Evolutionary conservation across 768 basidiomycete genomes (phyloP).

Genomic region (Amanita molliuscula): DNA sequence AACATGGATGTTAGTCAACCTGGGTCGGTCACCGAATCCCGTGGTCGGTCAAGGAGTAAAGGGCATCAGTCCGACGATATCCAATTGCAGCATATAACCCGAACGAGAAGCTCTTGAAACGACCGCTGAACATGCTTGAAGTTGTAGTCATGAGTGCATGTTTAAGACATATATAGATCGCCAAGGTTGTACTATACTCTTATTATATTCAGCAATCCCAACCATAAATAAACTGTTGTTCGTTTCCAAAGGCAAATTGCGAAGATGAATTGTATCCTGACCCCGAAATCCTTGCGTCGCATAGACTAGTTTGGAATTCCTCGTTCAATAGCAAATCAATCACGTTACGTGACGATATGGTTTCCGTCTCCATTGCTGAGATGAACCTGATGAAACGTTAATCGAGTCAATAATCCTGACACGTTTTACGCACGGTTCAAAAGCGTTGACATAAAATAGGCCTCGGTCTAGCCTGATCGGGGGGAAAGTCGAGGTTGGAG

Average conservation of each 20-base stretch:
- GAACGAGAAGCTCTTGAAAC: conserved; percentile 12
- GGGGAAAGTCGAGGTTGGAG: conserved; percentile 58
- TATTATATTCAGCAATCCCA: conserved; percentile 56
- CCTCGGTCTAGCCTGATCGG: conserved; percentile 69
- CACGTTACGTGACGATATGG: conserved; percentile 70
- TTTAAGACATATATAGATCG: not conserved
- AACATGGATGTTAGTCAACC: not conserved
- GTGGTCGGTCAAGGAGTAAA: not conserved
- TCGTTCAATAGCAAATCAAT: conserved; percentile 73
- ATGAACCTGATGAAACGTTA: conserved; percentile 43
- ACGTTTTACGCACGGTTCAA: conserved; percentile 63
- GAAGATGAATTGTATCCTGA: conserved; percentile 7
- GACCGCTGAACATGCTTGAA: not conserved
- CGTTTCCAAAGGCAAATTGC: not conserved
- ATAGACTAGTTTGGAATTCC: conserved; percentile 62
- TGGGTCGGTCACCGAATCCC: not conserved
- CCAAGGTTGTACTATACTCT: not conserved
- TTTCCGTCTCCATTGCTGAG: conserved; percentile 93
- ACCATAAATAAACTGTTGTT: conserved; percentile 46
- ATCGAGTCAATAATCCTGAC: conserved; percentile 2
- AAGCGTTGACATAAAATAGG: conserved; percentile 85
- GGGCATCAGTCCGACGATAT: conserved; percentile 1
- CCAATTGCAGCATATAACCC: conserved; percentile 16
- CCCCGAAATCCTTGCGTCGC: conserved; percentile 26
- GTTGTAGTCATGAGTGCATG: not conserved